phyloP scores from a whole-genome alignment of 176 grass and related monocot species.

The Juncus effusus region DNA sequence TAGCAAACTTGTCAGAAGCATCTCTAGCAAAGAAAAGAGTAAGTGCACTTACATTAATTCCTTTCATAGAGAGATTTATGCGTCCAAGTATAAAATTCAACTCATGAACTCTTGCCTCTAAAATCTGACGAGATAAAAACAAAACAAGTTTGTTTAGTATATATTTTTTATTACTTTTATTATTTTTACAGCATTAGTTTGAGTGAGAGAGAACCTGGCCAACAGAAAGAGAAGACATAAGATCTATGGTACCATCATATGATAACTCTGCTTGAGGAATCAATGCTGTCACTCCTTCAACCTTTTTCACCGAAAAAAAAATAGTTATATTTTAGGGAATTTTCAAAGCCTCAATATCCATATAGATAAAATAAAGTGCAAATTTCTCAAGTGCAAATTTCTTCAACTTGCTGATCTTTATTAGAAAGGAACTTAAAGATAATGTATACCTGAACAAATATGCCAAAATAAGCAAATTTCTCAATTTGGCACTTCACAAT shows the following conservation, averaged over 20 bases:
- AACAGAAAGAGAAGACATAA: slow-evolving; percentile 72
- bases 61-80: slow-evolving; percentile 87
- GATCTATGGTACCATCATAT: slow-evolving; percentile 85
- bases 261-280: slow-evolving; percentile 83
- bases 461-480: slow-evolving; percentile 86
- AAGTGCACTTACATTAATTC: slow-evolving; percentile 20
- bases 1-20: background rate
- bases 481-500: slow-evolving; percentile 66
- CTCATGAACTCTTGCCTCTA: slow-evolving; percentile 58
- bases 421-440: too few species aligned
- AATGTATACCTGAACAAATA: slow-evolving; percentile 82
- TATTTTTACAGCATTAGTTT: slow-evolving; percentile 2
- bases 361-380: too few species aligned
- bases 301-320: slow-evolving; percentile 46
- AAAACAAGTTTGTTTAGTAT: slow-evolving; percentile 1
- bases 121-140: slow-evolving; percentile 44
- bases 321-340: slow-evolving; percentile 6
- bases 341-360: too few species aligned
- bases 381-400: too few species aligned
- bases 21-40: too few species aligned
- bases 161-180: background rate
- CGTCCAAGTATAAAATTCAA: slow-evolving; percentile 63
- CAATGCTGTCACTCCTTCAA: slow-evolving; percentile 80
- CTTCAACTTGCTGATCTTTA: too few species aligned
- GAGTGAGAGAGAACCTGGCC: slow-evolving; percentile 59